phyloP scores from a whole-genome alignment of 2,329 filamentous ascomycete species.

The Neonectria ditissima region DNA sequence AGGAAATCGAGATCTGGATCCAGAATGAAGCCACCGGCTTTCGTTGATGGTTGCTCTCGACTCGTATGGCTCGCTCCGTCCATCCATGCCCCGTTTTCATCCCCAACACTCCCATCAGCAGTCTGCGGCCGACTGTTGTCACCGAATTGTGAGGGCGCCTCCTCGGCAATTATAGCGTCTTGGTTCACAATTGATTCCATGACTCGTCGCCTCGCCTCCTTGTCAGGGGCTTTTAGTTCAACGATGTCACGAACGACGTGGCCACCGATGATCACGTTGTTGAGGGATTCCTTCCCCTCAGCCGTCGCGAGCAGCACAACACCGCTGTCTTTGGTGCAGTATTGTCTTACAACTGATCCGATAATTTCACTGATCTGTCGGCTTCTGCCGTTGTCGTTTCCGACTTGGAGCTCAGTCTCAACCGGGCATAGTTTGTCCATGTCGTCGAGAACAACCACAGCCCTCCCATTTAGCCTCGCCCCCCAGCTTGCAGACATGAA shows the following conservation, averaged over 20 bases:
- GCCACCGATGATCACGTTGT: conserved; percentile 89
- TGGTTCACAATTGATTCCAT: conserved; percentile 81
- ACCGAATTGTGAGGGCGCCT: conserved; percentile 51
- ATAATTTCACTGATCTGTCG: conserved; percentile 92
- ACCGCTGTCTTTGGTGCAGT: conserved; percentile 81
- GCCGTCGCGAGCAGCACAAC: conserved; percentile 92
- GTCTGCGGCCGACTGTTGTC: conserved; percentile 68
- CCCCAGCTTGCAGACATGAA: conserved; percentile 95
- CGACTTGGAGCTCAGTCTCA: conserved; percentile 94
- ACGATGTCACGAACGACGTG: conserved; percentile 94
- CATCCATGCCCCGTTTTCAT: conserved; percentile 77
- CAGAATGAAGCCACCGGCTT: conserved; percentile 75
- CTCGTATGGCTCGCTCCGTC: conserved; percentile 74
- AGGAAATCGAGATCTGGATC: conserved; percentile 87
- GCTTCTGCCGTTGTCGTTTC: conserved; percentile 92
- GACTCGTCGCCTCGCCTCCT: conserved; percentile 86
- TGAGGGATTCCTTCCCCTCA: conserved; percentile 91
- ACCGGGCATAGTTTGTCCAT: conserved; percentile 92
- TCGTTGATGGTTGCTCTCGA: conserved; percentile 49
- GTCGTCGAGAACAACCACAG: conserved; percentile 91
- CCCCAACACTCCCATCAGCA: conserved; percentile 65
- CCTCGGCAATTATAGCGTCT: conserved; percentile 57
- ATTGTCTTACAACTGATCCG: conserved; percentile 83
- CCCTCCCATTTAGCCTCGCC: conserved; percentile 83
- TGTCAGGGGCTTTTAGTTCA: conserved; percentile 89